These are phyloP conservation scores for Talaromyces sp. DNA, from an alignment of 2,329 filamentous ascomycete genomes.

Conservation along the genomic window DNA sequence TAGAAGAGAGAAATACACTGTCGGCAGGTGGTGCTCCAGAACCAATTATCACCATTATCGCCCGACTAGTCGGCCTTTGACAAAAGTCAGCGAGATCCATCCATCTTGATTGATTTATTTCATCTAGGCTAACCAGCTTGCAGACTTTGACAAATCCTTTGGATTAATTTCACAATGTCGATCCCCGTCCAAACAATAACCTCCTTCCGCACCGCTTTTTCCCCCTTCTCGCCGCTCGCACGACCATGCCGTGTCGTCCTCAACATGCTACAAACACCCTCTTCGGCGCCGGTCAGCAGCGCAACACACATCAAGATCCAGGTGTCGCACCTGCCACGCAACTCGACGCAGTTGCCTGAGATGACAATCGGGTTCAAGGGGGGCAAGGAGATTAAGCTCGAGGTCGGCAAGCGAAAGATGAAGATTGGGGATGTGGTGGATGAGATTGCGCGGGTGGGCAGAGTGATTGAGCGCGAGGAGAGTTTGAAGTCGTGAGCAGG, in stretches of 20 bases:
- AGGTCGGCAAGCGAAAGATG: conserved; percentile 71
- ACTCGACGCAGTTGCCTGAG: conserved; percentile 63
- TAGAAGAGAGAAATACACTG: background rate
- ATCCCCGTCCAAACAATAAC: conserved; percentile 50
- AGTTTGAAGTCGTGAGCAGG: conserved; percentile 57
- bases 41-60: background rate
- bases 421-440: conserved; percentile 82
- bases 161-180: conserved; percentile 1
- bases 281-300: conserved; percentile 72
- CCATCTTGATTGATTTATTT: background rate
- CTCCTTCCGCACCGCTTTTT: conserved; percentile 80
- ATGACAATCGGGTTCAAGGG: conserved; percentile 89
- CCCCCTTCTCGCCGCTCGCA: conserved; percentile 76
- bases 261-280: conserved; percentile 75
- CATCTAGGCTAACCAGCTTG: background rate
- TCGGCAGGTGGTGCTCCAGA: background rate
- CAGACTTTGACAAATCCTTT: background rate
- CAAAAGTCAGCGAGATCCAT: background rate
- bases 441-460: conserved; percentile 86
- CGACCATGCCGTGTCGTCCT: conserved; percentile 87
- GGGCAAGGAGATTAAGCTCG: conserved; percentile 81
- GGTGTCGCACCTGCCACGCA: conserved; percentile 68
- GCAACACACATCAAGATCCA: conserved; percentile 71
- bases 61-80: background rate
- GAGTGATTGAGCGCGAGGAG: conserved; percentile 74